Base-by-base conservation (phyloP, 345 rosid genomes). In the Euphorbia peplus region DNA sequence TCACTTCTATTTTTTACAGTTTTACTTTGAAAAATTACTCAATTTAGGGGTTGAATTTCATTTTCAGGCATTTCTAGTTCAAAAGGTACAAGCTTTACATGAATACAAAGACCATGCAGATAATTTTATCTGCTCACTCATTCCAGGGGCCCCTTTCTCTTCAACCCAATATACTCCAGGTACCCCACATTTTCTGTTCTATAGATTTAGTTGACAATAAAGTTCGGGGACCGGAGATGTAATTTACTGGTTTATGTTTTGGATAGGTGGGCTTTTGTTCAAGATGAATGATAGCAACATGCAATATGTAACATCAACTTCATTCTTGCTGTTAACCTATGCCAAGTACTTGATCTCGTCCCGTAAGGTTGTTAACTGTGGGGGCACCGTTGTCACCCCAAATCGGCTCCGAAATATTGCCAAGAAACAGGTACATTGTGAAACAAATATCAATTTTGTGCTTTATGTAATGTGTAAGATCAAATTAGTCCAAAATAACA, bases 41-140 rank as follows among this genome's bases (percentile, higher is more conserved):
- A 10, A 35, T 16, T 12, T 0, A 62, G 29, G 9, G 18, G 51
- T 62, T 54, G 37, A 22, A 25, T 64, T 78, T 46, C 61, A 22
- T n/a, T 64, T 78, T 46, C 61, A 88, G 95, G 86, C 86, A 18
- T 91, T 95, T 80, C 76, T 95, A 68, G 97, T 91, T 66, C 93
- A 89, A 63, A 90, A 85, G 60, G 69, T 87, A 70, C 85, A 67
- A 52, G 77, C 97, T 35, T 90, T 95, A 74, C 88, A 86, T 74
- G 95, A 88, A 44, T 95, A 95, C 91, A 95, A 95, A 58, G 95
- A 86, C 62, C 99, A 88, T 67, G 97, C 99, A 48, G 99, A 95
- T 78, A 91, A 87, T 81, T 95, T 91, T 77, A 87, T 95, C 37
- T 95, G 99, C 78, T 91, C 97, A 10, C 81, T 95, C 30, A 82